Conservation (phyloP, 1,139 yeast species). For the Candida tropicalis region DNA sequence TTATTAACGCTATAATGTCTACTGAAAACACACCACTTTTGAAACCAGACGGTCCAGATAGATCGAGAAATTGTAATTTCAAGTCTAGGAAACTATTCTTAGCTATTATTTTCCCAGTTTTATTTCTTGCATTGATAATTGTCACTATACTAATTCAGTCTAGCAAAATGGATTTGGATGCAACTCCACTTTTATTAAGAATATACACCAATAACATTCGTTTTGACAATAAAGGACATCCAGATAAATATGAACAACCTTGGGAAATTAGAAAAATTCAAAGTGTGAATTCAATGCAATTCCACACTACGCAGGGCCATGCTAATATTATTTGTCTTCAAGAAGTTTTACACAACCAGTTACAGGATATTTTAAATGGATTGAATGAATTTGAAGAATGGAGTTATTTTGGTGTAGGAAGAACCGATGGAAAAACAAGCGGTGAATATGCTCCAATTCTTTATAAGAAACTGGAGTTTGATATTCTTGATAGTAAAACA, state of each 20-base stretch:
- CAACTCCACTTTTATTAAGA: neutral
- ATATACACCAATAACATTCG: slow-evolving; percentile 59
- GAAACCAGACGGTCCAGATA: neutral
- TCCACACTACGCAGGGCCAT: slow-evolving; percentile 31
- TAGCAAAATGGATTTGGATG: neutral
- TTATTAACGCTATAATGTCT: neutral
- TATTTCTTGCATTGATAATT: neutral
- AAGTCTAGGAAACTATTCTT: neutral
- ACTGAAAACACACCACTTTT: slow-evolving; percentile 3
- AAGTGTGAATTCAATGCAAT: slow-evolving; percentile 41
- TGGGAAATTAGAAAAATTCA: slow-evolving; percentile 45
- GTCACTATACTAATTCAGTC: neutral
- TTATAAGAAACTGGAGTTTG: slow-evolving; percentile 32
- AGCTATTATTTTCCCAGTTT: neutral
- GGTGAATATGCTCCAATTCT: slow-evolving; percentile 53
- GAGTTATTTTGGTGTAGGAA: slow-evolving; percentile 50
- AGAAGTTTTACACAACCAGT: slow-evolving; percentile 56
- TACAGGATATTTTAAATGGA: slow-evolving; percentile 44
- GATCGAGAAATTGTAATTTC: neutral
- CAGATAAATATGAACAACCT: slow-evolving; percentile 35
- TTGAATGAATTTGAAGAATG: slow-evolving; percentile 31
- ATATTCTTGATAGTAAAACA: slow-evolving; percentile 35
- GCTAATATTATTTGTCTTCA: slow-evolving; percentile 51
- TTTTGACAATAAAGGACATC: slow-evolving; percentile 37
- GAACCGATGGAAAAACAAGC: slow-evolving; percentile 45